A percentile compares a stretch with the other conserved stretches of the same genome.
Conservation (phyloP, 192 early-diverging fungal species). For the Phlyctochytrium planicorne region DNA sequence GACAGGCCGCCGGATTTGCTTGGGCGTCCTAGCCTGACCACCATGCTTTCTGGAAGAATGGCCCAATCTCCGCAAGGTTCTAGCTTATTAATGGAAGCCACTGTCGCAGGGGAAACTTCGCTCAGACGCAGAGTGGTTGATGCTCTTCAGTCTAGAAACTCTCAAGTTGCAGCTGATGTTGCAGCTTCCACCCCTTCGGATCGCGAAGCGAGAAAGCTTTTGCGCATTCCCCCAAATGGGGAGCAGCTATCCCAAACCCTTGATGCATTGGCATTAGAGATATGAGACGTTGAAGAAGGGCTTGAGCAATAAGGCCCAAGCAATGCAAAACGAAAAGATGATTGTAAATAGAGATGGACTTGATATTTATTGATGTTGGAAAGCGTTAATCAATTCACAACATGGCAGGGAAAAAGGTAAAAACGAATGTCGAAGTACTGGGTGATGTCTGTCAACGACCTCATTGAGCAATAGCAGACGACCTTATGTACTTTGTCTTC, state of each 20-base stretch:
- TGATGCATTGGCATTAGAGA: conserved; percentile 31
- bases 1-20: background rate
- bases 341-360: background rate
- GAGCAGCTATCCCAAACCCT: conserved; percentile 26
- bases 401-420: background rate
- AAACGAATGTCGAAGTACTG: background rate
- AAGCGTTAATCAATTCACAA: too few species aligned
- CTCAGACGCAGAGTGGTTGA: background rate
- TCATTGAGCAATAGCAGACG: background rate
- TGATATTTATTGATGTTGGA: too few species aligned
- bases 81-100: background rate
- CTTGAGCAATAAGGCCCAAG: background rate
- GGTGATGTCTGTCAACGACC: background rate
- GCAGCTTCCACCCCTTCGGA: background rate
- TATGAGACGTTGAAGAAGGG: conserved; percentile 4
- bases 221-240: too few species aligned
- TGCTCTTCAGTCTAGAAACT: background rate
- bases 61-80: background rate
- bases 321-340: background rate
- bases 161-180: background rate
- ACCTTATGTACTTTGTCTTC: background rate
- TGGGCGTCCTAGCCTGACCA: background rate
- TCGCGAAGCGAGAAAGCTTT: too few species aligned
- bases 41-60: background rate
- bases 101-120: background rate